Evolutionary conservation across 1,139 yeast species (phyloP), one percentile per base, ranked within the genome.

Genomic region (Nematodospora anomalae): DNA sequence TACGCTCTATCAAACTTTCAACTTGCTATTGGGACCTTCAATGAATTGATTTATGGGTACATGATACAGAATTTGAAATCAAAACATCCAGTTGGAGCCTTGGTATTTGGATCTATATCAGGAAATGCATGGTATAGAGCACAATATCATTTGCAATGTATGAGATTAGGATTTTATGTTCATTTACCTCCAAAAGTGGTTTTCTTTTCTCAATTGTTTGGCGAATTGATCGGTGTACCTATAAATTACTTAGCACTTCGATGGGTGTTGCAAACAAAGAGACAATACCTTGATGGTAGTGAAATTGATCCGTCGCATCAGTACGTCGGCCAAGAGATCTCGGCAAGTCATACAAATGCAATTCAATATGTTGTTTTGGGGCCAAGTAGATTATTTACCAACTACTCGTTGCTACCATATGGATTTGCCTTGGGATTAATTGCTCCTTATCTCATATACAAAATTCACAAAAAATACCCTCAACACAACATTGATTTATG

Each of bases 81-180:
- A 30, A 49, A 52, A n/a, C 78, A 74, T 41, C 79, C 79, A 0
- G 76, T 67, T 1, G 71, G 76, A 9, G 78, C 76, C 1, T 52
- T 69, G 2, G 64, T 71, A 2, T 74, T 69, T 46, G 75, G 78
- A 3, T 65, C 77, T 3, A 57, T 75, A 11, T 73, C 77, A 0
- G 79, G 79, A 1, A 71, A 74, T 50, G 74, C 77, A 1, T 74
- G 78, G 76, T 74, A 74, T 44, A 52, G 79, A 32, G 76, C 77
- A 1, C 79, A 74, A 46, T 70, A 62, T 44, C 70, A 70, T 46
- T 55, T 74, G 23, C 74, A 72, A 41, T 69, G 70, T 51, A 64
- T 68, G 58, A 68, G 71, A 39, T 54, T 74, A 7, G 79, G 78
- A 1, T 68, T 69, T 46, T 74, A 73, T 50, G 71, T 67, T 51